Percentiles rank a stretch among this genome's conserved stretches.
These are phyloP conservation scores for Oryza coarctata DNA, from an alignment of 176 grass and related monocot species.

Conservation along the genomic window DNA sequence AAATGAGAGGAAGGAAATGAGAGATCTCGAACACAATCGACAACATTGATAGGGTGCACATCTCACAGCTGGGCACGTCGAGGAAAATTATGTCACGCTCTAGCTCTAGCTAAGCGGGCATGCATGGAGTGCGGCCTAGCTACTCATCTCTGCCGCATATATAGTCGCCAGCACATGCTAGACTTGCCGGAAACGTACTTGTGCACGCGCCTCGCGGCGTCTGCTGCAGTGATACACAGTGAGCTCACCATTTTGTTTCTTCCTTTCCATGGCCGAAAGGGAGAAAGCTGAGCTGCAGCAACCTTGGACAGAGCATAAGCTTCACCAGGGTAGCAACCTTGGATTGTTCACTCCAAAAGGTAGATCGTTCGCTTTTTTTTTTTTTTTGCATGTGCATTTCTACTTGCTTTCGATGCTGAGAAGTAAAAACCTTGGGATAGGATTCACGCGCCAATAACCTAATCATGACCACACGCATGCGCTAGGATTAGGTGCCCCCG, in stretches of 20 bases:
- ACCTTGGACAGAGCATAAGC: constrained; percentile 15
- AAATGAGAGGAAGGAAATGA: constrained; percentile 24
- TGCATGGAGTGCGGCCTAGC: constrained; percentile 12
- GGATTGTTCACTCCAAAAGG: constrained; percentile 1
- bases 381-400: constrained; percentile 26
- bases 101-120: no score
- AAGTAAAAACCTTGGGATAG: not conserved
- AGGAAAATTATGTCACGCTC: constrained; percentile 48
- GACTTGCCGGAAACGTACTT: constrained; percentile 25
- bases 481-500: constrained; percentile 12
- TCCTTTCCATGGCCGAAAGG: constrained; percentile 34
- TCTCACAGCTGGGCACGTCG: constrained; percentile 31
- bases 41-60: constrained; percentile 35
- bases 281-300: constrained; percentile 8
- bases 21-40: constrained; percentile 31
- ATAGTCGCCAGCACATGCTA: not conserved
- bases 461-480: constrained; percentile 54
- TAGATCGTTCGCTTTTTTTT: not conserved
- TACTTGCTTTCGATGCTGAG: not conserved
- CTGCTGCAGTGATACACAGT: constrained; percentile 12
- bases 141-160: not conserved
- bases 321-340: not conserved
- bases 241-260: constrained; percentile 20
- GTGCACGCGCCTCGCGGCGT: not conserved
- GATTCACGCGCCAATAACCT: constrained; percentile 14